Conservation (phyloP, 2,329 filamentous ascomycete species). For the Thielaviopsis punctulata region DNA sequence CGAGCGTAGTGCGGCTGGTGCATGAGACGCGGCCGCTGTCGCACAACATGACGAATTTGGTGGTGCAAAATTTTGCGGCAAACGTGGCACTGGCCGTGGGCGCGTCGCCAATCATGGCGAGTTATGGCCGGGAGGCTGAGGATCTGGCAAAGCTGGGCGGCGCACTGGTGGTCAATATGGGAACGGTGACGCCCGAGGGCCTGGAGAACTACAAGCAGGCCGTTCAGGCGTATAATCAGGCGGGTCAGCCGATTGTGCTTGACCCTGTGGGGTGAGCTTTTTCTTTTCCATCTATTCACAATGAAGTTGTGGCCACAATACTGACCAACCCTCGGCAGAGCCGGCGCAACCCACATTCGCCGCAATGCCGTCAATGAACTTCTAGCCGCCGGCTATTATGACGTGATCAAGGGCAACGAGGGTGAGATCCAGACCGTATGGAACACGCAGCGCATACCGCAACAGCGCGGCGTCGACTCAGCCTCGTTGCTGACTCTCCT, state of each 20-base stretch:
- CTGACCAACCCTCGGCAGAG: conserved; percentile 23
- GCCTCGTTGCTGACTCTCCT: conserved; percentile 36
- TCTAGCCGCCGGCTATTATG: conserved; percentile 57
- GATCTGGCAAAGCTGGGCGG: conserved; percentile 67
- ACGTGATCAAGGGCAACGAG: conserved; percentile 89
- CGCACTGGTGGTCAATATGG: conserved; percentile 85
- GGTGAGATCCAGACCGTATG: conserved; percentile 66
- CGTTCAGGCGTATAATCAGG: conserved; percentile 63
- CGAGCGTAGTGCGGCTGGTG: conserved; percentile 40
- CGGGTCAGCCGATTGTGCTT: conserved; percentile 58
- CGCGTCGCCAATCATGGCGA: conserved; percentile 86
- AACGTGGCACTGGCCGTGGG: conserved; percentile 76
- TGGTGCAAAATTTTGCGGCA: conserved; percentile 88
- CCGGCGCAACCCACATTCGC: conserved; percentile 63
- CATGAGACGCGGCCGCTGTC: conserved; percentile 51
- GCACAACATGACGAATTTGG: conserved; percentile 92
- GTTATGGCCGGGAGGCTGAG: conserved; percentile 62
- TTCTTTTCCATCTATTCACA: not conserved
- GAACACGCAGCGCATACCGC: conserved; percentile 20
- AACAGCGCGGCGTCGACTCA: conserved; percentile 77
- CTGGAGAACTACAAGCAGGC: conserved; percentile 56
- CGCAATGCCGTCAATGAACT: conserved; percentile 54
- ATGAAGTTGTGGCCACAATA: too few species aligned
- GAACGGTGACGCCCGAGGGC: conserved; percentile 64
- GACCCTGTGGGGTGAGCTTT: conserved; percentile 64